A percentile compares a stretch with the other conserved stretches of the same genome.
These are phyloP conservation scores for Penicillium goetzii DNA, from an alignment of 495 filamentous ascomycete genomes.

Conservation along the genomic window DNA sequence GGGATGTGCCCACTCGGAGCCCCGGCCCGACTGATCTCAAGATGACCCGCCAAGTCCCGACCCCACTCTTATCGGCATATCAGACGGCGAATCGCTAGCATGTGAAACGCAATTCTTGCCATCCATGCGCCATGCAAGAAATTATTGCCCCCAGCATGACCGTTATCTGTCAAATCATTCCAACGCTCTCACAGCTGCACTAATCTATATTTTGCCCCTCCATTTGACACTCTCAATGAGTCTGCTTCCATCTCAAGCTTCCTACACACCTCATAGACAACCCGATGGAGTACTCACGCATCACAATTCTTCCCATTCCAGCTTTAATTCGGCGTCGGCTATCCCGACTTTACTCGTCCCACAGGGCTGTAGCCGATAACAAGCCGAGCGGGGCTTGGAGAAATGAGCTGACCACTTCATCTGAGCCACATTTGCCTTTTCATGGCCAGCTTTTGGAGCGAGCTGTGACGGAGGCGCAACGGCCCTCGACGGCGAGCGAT, in stretches of 20 bases:
- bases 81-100: slow-evolving; percentile 22
- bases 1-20: too few relatives aligned
- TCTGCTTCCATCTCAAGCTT: neutral
- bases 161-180: slow-evolving; percentile 27
- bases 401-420: slow-evolving; percentile 24
- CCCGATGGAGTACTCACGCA: slow-evolving; percentile 36
- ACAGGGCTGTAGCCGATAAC: slow-evolving; percentile 20
- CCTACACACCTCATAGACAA: neutral
- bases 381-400: slow-evolving; percentile 16
- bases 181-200: neutral
- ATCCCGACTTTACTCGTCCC: slow-evolving; percentile 31
- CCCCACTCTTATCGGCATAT: slow-evolving; percentile 29
- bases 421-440: slow-evolving; percentile 24
- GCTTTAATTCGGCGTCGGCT: slow-evolving; percentile 41
- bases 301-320: slow-evolving; percentile 36
- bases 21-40: too few relatives aligned
- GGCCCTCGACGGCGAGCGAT: slow-evolving; percentile 28
- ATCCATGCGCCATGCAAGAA: slow-evolving; percentile 23
- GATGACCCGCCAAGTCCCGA: neutral
- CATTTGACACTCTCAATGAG: neutral
- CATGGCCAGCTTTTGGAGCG: slow-evolving; percentile 8
- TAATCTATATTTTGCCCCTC: neutral
- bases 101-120: slow-evolving; percentile 20
- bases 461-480: slow-evolving; percentile 9
- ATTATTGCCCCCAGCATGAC: slow-evolving; percentile 16